These are phyloP conservation scores for Arabis alpina DNA, from an alignment of 345 rosid genomes.

Conservation along the genomic window DNA sequence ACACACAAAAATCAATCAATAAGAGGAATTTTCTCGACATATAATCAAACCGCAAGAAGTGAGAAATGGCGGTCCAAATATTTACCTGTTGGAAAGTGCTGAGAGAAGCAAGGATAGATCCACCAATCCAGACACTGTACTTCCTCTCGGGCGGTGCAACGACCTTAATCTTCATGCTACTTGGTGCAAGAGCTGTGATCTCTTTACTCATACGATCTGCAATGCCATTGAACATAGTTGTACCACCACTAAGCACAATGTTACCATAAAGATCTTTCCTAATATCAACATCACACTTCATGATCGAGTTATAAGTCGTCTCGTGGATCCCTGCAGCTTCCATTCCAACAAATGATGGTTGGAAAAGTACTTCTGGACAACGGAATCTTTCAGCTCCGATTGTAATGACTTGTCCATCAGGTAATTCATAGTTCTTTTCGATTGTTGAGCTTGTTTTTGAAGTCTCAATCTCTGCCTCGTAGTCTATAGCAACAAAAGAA, in stretches of 20 bases:
- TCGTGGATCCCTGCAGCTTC: conserved; percentile 86
- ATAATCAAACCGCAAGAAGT: not conserved
- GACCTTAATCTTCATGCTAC: conserved; percentile 89
- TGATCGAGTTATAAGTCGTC: conserved; percentile 82
- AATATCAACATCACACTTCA: conserved; percentile 88
- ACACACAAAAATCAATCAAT: not conserved
- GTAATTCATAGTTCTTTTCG: conserved; percentile 81
- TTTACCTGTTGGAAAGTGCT: conserved; percentile 84
- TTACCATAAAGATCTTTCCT: conserved; percentile 80
- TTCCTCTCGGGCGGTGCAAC: conserved; percentile 86
- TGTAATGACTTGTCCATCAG: conserved; percentile 84
- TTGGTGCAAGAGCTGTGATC: conserved; percentile 77
- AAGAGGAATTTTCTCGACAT: not conserved
- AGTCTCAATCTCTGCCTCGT: conserved; percentile 81
- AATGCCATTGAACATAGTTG: conserved; percentile 82
- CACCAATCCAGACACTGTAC: conserved; percentile 89
- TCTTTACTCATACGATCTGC: conserved; percentile 93
- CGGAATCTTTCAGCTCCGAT: conserved; percentile 85
- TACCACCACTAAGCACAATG: conserved; percentile 85
- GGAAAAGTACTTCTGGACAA: conserved; percentile 86
- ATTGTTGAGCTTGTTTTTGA: conserved; percentile 72
- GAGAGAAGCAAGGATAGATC: conserved; percentile 80
- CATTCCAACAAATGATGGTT: conserved; percentile 89
- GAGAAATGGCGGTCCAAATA: not conserved
- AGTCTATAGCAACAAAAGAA: conserved; percentile 78